phyloP scores from a whole-genome alignment of 2,329 filamentous ascomycete genomes.

The Capronia coronata region DNA sequence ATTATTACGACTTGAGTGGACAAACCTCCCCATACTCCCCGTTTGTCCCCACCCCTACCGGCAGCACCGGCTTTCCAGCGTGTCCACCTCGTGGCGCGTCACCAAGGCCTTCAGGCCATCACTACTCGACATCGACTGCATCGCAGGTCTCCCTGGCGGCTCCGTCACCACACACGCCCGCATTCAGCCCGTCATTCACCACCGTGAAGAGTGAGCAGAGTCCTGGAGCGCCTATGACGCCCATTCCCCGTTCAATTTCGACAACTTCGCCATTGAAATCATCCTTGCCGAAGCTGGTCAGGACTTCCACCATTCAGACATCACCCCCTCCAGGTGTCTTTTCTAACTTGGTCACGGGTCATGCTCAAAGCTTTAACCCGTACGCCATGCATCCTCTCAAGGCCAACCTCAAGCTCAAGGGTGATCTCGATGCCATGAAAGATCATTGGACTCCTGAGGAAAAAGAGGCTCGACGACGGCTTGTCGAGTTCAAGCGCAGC shows the following conservation, averaged over 20 bases:
- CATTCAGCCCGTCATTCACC: constrained; percentile 45
- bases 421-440: constrained; percentile 78
- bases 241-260: constrained; percentile 35
- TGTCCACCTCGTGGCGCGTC: constrained; percentile 36
- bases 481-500: constrained; percentile 80
- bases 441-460: constrained; percentile 79
- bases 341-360: constrained; percentile 37
- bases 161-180: constrained; percentile 44
- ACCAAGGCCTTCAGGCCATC: constrained; percentile 38
- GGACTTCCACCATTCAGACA: constrained; percentile 60
- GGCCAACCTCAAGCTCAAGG: constrained; percentile 75
- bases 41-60: constrained; percentile 46
- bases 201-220: constrained; percentile 42
- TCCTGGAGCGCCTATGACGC: constrained; percentile 38
- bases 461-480: constrained; percentile 66
- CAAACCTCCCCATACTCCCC: constrained; percentile 43
- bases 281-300: constrained; percentile 56
- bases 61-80: constrained; percentile 36
- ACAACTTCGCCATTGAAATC: constrained; percentile 42
- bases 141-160: constrained; percentile 42
- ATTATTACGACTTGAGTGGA: constrained; percentile 47
- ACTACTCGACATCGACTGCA: constrained; percentile 39
- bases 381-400: constrained; percentile 74
- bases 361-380: constrained; percentile 56
- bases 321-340: constrained; percentile 45